Conservation (phyloP, 2,329 filamentous ascomycete genomes). For the Phyllosticta citribraziliensis region DNA sequence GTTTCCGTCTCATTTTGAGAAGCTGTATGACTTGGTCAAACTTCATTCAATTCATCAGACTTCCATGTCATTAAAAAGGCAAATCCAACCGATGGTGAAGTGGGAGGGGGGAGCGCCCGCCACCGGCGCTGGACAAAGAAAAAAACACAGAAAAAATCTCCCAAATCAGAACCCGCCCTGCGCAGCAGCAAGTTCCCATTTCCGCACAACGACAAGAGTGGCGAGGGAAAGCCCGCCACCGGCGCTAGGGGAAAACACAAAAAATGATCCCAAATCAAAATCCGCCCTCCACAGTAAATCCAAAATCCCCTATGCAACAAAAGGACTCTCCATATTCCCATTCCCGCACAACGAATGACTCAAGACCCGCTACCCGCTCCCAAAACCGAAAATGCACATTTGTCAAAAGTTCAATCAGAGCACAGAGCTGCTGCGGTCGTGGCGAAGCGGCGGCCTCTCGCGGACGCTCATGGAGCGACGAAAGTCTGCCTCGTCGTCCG, state of each 20-base stretch:
- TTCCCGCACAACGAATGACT: background rate
- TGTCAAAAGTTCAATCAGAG: background rate
- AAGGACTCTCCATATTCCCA: background rate
- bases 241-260: background rate
- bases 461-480: background rate
- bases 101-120: no score
- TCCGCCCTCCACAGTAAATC: background rate
- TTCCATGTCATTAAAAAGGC: background rate
- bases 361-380: background rate
- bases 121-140: no score
- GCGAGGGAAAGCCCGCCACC: background rate
- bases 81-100: background rate
- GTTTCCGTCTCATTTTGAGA: no score
- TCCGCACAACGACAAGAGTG: no score
- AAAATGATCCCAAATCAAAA: background rate
- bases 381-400: background rate
- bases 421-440: background rate
- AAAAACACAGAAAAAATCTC: background rate
- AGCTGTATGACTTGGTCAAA: background rate
- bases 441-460: background rate
- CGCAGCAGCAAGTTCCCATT: no score
- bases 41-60: background rate
- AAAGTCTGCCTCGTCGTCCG: background rate
- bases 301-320: background rate
- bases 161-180: background rate